Evolutionary conservation across 495 filamentous ascomycete species (phyloP).

Genomic region (Penicillium macrosclerotiorum): DNA sequence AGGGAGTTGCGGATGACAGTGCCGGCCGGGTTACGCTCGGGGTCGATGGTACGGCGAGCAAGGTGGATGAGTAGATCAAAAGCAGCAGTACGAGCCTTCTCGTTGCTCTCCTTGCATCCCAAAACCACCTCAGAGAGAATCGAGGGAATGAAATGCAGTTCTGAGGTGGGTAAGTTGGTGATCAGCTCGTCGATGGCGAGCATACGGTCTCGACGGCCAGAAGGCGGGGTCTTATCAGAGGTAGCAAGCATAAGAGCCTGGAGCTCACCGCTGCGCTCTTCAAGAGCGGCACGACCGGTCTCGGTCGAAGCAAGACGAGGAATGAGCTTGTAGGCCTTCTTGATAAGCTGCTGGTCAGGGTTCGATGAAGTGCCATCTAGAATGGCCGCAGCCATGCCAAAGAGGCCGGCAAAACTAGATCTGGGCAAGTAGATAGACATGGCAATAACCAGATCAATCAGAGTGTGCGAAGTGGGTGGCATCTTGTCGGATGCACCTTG

Average conservation of each 20-base stretch:
- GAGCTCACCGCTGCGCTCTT: slow-evolving; percentile 69
- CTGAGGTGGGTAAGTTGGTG: slow-evolving; percentile 66
- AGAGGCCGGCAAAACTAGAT: slow-evolving; percentile 74
- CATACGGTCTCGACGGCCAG: slow-evolving; percentile 80
- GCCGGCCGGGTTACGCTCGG: slow-evolving; percentile 55
- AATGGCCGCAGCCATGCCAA: slow-evolving; percentile 76
- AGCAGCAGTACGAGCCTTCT: slow-evolving; percentile 81
- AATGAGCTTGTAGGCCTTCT: slow-evolving; percentile 98
- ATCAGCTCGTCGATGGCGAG: slow-evolving; percentile 76
- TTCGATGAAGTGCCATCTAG: slow-evolving; percentile 55
- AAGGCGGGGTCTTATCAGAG: slow-evolving; percentile 76
- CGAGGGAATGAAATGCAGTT: slow-evolving; percentile 88
- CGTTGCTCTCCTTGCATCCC: slow-evolving; percentile 93
- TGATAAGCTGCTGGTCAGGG: slow-evolving; percentile 88
- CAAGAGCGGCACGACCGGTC: slow-evolving; percentile 67
- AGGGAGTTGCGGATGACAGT: slow-evolving; percentile 77
- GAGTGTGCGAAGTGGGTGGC: slow-evolving; percentile 90
- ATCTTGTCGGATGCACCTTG: slow-evolving; percentile 64
- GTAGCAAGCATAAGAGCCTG: slow-evolving; percentile 75
- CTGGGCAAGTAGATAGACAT: slow-evolving; percentile 90
- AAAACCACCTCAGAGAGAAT: slow-evolving; percentile 92
- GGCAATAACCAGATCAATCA: slow-evolving; percentile 94
- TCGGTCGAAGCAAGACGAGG: slow-evolving; percentile 80
- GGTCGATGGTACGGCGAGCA: slow-evolving; percentile 69
- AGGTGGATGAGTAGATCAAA: slow-evolving; percentile 90